Conservation (phyloP, 2,329 filamentous ascomycete species). For the Parascedosporium putredinis region DNA sequence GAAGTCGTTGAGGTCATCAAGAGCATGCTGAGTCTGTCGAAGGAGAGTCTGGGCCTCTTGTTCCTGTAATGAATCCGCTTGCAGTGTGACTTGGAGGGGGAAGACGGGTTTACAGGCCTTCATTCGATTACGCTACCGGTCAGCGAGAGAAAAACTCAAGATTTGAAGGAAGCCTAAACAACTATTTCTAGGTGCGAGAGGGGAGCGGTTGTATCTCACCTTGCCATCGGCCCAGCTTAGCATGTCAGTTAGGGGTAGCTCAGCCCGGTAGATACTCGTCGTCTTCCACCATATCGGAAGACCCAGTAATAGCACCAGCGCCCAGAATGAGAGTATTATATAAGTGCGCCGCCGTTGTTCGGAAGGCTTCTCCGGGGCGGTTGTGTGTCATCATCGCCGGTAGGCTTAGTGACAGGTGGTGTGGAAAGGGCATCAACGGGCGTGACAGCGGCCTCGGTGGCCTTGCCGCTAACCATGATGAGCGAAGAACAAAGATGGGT, state of each 20-base stretch:
- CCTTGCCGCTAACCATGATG: conserved; percentile 2
- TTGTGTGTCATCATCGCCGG: conserved; percentile 12
- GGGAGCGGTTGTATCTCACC: conserved; percentile 43
- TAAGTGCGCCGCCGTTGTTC: conserved; percentile 58
- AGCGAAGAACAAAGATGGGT: background rate
- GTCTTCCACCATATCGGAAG: conserved; percentile 95
- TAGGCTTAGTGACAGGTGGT: conserved; percentile 15
- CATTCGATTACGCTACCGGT: too few species aligned
- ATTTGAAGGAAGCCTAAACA: too few species aligned
- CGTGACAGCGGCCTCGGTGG: background rate
- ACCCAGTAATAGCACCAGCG: conserved; percentile 70
- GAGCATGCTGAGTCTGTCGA: conserved; percentile 70
- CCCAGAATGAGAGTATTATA: conserved; percentile 85
- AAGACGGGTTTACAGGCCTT: conserved; percentile 81
- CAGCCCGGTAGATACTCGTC: conserved; percentile 81
- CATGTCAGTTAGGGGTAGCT: conserved; percentile 77
- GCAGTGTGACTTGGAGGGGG: conserved; percentile 70
- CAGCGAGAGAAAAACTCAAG: too few species aligned
- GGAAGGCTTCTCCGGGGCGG: conserved; percentile 72
- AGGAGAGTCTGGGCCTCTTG: conserved; percentile 64
- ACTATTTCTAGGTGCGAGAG: too few species aligned
- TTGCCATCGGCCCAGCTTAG: conserved; percentile 83
- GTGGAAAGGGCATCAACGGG: conserved; percentile 6
- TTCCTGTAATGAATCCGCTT: conserved; percentile 54
- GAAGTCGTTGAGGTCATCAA: conserved; percentile 82